phyloP scores from a whole-genome alignment of 1,284 basidiomycete species.

The Phellopilus nigrolimitatus region DNA sequence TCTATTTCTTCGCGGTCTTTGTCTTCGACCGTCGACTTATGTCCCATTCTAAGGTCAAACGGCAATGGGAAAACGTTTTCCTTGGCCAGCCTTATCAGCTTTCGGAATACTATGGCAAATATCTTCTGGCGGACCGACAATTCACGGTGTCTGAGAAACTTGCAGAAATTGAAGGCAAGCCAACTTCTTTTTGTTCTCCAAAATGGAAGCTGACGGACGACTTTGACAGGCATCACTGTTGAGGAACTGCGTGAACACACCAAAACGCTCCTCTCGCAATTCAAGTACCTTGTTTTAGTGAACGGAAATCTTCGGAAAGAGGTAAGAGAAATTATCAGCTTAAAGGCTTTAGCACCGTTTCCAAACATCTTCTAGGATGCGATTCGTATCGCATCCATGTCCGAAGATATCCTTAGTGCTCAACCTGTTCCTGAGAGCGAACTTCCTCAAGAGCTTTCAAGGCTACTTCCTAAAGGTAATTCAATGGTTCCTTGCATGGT shows the following conservation, averaged over 20 bases:
- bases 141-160: conserved; percentile 84
- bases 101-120: too few relatives aligned
- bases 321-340: conserved; percentile 9
- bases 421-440: conserved; percentile 52
- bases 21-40: too few relatives aligned
- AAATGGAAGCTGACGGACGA: too few relatives aligned
- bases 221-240: too few relatives aligned
- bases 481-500: too few relatives aligned
- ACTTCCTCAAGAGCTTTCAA: conserved; percentile 49
- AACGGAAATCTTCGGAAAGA: conserved; percentile 27
- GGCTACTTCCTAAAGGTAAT: too few relatives aligned
- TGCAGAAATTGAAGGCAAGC: conserved; percentile 69
- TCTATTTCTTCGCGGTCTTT: too few relatives aligned
- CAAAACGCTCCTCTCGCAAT: too few relatives aligned
- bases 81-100: conserved; percentile 82
- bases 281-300: too few relatives aligned
- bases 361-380: too few relatives aligned
- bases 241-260: too few relatives aligned
- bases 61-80: conserved; percentile 82
- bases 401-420: conserved; percentile 64
- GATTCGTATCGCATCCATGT: conserved; percentile 62
- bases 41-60: conserved; percentile 50
- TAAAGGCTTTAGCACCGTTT: conserved; percentile 87
- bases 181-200: too few relatives aligned
- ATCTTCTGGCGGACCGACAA: conserved; percentile 58